These are phyloP conservation scores for Mycena pura DNA, from an alignment of 768 basidiomycete species.

Conservation along the genomic window DNA sequence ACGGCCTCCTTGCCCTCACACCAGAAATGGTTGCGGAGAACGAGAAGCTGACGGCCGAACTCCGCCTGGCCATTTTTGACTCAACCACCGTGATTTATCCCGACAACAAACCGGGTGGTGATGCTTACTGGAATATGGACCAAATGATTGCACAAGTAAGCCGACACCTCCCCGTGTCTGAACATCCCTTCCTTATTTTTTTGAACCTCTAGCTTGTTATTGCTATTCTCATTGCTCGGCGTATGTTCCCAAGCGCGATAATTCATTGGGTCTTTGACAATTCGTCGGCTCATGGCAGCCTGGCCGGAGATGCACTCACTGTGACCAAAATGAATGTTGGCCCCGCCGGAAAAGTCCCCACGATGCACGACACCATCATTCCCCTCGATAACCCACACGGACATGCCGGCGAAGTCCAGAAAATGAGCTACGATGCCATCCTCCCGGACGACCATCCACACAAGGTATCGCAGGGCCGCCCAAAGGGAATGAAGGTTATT, in stretches of 20 bases:
- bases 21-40: constrained; percentile 5
- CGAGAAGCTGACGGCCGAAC: neutral
- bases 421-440: neutral
- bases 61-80: constrained; percentile 8
- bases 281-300: constrained; percentile 21
- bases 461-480: constrained; percentile 18
- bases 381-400: constrained; percentile 19
- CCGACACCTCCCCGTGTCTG: too few relatives aligned
- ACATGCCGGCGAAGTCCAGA: constrained; percentile 3
- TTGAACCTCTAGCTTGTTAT: constrained; percentile 6
- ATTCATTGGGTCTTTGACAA: constrained; percentile 29
- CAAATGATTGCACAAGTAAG: constrained; percentile 22
- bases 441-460: constrained; percentile 21
- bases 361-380: constrained; percentile 26
- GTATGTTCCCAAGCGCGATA: constrained; percentile 13
- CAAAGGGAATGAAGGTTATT: constrained; percentile 26
- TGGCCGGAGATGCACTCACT: constrained; percentile 18
- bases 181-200: neutral
- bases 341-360: constrained; percentile 25
- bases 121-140: constrained; percentile 22
- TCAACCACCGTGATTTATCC: constrained; percentile 8
- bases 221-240: constrained; percentile 10
- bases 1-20: constrained; percentile 11
- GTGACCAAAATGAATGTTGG: constrained; percentile 27
- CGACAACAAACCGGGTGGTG: constrained; percentile 4